Conservation (phyloP, 192 early-diverging fungal species). For the Glomus cerebriforme region DNA sequence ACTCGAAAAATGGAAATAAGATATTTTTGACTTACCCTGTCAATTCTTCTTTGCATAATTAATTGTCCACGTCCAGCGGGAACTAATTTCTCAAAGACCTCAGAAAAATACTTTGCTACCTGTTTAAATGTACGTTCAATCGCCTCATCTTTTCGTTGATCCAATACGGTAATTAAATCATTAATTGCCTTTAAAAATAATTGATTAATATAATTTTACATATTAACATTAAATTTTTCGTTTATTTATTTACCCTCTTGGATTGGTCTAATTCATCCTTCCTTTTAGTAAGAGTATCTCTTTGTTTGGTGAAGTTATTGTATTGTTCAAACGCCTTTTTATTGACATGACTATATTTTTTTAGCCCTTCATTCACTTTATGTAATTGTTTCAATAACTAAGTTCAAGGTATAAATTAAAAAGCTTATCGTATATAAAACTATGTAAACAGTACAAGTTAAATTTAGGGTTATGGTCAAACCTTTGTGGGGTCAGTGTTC, state of each 20-base stretch:
- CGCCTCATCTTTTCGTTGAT: slow-evolving; percentile 95
- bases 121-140: slow-evolving; percentile 96
- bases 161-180: slow-evolving; percentile 85
- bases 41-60: slow-evolving; percentile 78
- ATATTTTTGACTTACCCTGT: slow-evolving; percentile 39
- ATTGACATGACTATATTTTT: slow-evolving; percentile 93
- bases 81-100: slow-evolving; percentile 90
- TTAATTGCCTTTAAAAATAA: slow-evolving; percentile 64
- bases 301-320: slow-evolving; percentile 88
- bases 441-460: not conserved
- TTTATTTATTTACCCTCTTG: slow-evolving; percentile 46
- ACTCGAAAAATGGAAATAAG: not conserved
- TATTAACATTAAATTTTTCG: not conserved
- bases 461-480: slow-evolving; percentile 31
- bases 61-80: slow-evolving; percentile 83
- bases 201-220: not conserved
- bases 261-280: slow-evolving; percentile 90
- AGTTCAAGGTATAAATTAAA: not conserved
- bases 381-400: slow-evolving; percentile 68
- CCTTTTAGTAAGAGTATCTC: slow-evolving; percentile 76
- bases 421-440: not conserved
- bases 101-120: slow-evolving; percentile 83
- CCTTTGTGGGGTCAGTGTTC: slow-evolving; percentile 49
- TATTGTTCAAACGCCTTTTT: slow-evolving; percentile 99
- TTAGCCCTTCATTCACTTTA: slow-evolving; percentile 81